phyloP scores from a whole-genome alignment of 495 filamentous ascomycete genomes.

The Haplographium delicatum region DNA sequence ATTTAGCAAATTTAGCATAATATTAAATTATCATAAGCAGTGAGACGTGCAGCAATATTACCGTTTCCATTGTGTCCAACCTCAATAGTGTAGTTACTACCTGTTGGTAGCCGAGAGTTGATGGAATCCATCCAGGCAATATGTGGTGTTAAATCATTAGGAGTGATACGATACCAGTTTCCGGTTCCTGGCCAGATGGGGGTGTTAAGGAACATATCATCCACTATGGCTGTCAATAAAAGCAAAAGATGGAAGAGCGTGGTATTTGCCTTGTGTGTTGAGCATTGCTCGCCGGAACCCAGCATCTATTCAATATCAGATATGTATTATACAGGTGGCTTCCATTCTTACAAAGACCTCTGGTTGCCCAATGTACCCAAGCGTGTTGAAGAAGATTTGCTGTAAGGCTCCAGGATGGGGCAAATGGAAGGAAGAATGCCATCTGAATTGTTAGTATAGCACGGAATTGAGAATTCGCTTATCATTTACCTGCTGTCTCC shows the following conservation, averaged over 20 bases:
- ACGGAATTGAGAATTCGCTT: background rate
- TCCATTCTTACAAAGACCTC: conserved; percentile 35
- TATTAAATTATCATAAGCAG: no score
- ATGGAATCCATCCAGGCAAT: conserved; percentile 42
- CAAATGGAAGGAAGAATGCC: conserved; percentile 53
- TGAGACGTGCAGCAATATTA: conserved; percentile 44
- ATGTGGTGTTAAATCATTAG: conserved; percentile 44
- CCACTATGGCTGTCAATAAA: conserved; percentile 38
- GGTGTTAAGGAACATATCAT: conserved; percentile 57
- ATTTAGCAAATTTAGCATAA: no score
- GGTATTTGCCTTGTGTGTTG: conserved; percentile 8
- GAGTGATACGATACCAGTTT: conserved; percentile 44
- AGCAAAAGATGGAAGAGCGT: background rate
- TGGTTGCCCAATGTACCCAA: conserved; percentile 57
- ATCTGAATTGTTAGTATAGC: conserved; percentile 41
- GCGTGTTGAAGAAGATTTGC: conserved; percentile 48
- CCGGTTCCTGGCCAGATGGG: conserved; percentile 44
- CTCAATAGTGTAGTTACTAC: conserved; percentile 51
- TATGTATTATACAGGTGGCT: background rate
- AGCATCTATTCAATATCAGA: conserved; percentile 25
- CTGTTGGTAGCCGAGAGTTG: conserved; percentile 46
- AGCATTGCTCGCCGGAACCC: conserved; percentile 23
- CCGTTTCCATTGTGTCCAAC: conserved; percentile 60
- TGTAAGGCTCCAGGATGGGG: conserved; percentile 41
- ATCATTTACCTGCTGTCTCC: conserved; percentile 36